These are phyloP conservation scores for Irpex rosettiformis DNA, from an alignment of 1,284 basidiomycete species.

Conservation along the genomic window DNA sequence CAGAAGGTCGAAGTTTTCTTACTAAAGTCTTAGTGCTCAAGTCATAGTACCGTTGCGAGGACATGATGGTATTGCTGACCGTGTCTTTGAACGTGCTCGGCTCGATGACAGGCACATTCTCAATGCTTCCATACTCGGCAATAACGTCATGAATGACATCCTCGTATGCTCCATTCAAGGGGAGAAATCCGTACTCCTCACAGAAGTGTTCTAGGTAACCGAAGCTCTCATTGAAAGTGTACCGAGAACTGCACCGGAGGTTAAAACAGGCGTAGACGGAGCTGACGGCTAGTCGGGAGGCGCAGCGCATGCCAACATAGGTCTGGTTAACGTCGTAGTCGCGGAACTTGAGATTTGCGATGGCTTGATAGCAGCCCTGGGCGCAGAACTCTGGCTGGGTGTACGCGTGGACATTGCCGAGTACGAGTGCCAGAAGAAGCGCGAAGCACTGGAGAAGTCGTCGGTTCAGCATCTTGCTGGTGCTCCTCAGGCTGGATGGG, in stretches of 20 bases:
- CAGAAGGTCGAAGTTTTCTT: not conserved
- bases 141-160: not conserved
- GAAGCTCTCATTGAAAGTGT: not conserved
- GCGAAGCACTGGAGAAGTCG: not conserved
- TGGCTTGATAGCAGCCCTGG: not conserved
- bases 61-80: not conserved
- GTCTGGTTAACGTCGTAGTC: not conserved
- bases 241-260: not conserved
- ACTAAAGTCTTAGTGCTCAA: not conserved
- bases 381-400: not conserved
- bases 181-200: not conserved
- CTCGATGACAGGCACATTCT: not conserved
- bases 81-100: not conserved
- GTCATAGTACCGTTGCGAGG: not conserved
- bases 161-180: not conserved
- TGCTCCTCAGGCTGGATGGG: too few species aligned
- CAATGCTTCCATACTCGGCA: not conserved
- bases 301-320: not conserved
- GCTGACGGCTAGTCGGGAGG: not conserved
- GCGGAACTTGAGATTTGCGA: not conserved
- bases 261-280: not conserved
- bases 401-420: not conserved
- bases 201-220: not conserved
- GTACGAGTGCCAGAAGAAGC: not conserved
- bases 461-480: not conserved